Percentiles rank a stretch among this genome's conserved stretches.
These are phyloP conservation scores for Naganishia onofrii DNA, from an alignment of 768 basidiomycete species.

Conservation along the genomic window DNA sequence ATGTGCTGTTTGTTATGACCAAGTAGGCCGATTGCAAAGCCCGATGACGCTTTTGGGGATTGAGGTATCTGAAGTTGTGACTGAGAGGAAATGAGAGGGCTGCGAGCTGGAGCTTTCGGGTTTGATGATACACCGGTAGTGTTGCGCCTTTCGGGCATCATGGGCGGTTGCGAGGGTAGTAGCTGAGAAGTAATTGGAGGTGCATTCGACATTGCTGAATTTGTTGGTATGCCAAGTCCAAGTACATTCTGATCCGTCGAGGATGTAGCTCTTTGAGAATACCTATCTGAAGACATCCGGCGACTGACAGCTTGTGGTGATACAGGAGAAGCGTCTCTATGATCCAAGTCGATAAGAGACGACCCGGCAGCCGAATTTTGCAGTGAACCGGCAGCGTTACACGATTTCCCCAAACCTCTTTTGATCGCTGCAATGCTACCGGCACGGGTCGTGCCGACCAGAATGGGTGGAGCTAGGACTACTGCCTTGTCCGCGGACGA, in stretches of 20 bases:
- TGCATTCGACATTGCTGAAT: background rate
- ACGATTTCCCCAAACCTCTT: background rate
- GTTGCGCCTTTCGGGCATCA: constrained; percentile 23
- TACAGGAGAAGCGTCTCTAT: background rate
- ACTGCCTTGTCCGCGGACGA: constrained; percentile 36
- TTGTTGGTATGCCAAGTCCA: constrained; percentile 3
- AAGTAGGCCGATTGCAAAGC: constrained; percentile 30
- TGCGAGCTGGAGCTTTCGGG: constrained; percentile 30
- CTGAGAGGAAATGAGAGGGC: constrained; percentile 44
- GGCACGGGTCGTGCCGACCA: constrained; percentile 11
- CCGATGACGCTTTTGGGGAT: background rate
- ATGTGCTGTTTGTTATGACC: constrained; percentile 24
- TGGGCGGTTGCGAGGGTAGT: background rate
- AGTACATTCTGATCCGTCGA: constrained; percentile 6
- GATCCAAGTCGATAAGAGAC: background rate
- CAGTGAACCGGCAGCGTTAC: background rate
- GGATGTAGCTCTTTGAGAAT: background rate
- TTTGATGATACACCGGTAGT: constrained; percentile 11
- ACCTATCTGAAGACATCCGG: constrained; percentile 9
- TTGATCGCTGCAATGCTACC: constrained; percentile 22
- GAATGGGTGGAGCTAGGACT: constrained; percentile 22
- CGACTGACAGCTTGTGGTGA: constrained; percentile 1
- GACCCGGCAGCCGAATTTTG: background rate
- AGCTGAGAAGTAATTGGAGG: background rate
- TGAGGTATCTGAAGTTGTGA: constrained; percentile 25